A percentile compares a stretch with the other conserved stretches of the same genome.
Conservation (phyloP, 306 rosid genomes). For the Fragaria nilgerrensis region DNA sequence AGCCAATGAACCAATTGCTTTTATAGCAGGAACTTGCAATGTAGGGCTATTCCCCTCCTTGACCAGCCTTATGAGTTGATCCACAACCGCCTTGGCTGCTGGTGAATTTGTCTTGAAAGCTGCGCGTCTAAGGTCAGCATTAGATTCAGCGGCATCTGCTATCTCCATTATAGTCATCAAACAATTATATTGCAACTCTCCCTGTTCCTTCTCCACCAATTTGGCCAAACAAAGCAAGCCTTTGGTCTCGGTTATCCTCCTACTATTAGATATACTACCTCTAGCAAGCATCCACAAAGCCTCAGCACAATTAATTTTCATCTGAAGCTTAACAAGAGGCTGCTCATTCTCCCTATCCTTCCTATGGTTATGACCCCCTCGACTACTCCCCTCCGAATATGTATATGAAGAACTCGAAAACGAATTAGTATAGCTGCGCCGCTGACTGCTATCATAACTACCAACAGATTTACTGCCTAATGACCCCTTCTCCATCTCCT, state of each 20-base stretch:
- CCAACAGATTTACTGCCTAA: neutral
- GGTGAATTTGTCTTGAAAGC: slow-evolving; percentile 73
- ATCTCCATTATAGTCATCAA: slow-evolving; percentile 79
- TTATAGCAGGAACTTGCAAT: slow-evolving; percentile 54
- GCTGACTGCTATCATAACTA: neutral
- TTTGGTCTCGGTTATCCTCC: slow-evolving; percentile 72
- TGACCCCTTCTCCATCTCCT: slow-evolving; percentile 50
- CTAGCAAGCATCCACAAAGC: slow-evolving; percentile 81
- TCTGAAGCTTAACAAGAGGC: slow-evolving; percentile 54
- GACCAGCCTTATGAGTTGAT: slow-evolving; percentile 63
- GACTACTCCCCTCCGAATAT: slow-evolving; percentile 52
- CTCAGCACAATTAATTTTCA: slow-evolving; percentile 58
- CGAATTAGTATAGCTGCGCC: slow-evolving; percentile 23
- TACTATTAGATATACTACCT: slow-evolving; percentile 62
- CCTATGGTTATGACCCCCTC: slow-evolving; percentile 45
- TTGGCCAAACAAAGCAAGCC: slow-evolving; percentile 85
- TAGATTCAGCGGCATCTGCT: slow-evolving; percentile 59
- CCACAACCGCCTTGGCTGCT: slow-evolving; percentile 77
- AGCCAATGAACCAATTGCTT: slow-evolving; percentile 73
- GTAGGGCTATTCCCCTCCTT: slow-evolving; percentile 49
- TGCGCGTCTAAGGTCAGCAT: slow-evolving; percentile 63
- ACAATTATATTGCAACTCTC: slow-evolving; percentile 64
- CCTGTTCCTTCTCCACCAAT: slow-evolving; percentile 66
- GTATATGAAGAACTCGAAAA: slow-evolving; percentile 32
- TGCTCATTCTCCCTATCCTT: slow-evolving; percentile 79